phyloP scores from a whole-genome alignment of 2,329 filamentous ascomycete species.

The Thielaviopsis ethacetica region DNA sequence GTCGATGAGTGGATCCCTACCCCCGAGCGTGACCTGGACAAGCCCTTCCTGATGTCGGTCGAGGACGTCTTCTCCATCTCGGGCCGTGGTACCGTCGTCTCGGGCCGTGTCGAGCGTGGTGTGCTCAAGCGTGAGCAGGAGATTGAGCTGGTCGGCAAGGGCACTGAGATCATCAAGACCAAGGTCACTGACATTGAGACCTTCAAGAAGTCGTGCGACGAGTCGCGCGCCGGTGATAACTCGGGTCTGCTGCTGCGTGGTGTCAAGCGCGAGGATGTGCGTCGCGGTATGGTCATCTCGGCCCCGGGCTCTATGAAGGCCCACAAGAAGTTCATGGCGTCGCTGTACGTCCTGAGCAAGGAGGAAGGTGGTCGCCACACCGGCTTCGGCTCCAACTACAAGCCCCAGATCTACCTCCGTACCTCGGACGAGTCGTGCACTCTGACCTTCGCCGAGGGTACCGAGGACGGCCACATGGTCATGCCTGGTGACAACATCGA shows the following conservation, averaged over 20 bases:
- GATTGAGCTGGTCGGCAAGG: constrained; percentile 87
- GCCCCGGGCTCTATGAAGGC: constrained; percentile 72
- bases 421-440: constrained; percentile 70
- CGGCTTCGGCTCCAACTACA: constrained; percentile 91
- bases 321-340: constrained; percentile 81
- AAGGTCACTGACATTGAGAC: constrained; percentile 99
- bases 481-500: constrained; percentile 99
- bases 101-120: constrained; percentile 94
- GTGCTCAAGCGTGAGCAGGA: constrained; percentile 84
- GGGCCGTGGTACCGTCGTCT: constrained; percentile 91
- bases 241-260: constrained; percentile 92
- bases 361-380: constrained; percentile 96
- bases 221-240: constrained; percentile 94
- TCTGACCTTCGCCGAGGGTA: constrained; percentile 75
- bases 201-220: constrained; percentile 98
- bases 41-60: constrained; percentile 98
- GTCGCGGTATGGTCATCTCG: constrained; percentile 85
- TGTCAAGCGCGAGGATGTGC: constrained; percentile 87
- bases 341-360: constrained; percentile 93
- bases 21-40: constrained; percentile 82
- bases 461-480: constrained; percentile 67
- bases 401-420: constrained; percentile 88
- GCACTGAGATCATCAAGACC: constrained; percentile 71
- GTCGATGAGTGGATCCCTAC: constrained; percentile 96
- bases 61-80: constrained; percentile 85